phyloP scores from a whole-genome alignment of 768 basidiomycete genomes.

The Candolleomyces aberdarensis region DNA sequence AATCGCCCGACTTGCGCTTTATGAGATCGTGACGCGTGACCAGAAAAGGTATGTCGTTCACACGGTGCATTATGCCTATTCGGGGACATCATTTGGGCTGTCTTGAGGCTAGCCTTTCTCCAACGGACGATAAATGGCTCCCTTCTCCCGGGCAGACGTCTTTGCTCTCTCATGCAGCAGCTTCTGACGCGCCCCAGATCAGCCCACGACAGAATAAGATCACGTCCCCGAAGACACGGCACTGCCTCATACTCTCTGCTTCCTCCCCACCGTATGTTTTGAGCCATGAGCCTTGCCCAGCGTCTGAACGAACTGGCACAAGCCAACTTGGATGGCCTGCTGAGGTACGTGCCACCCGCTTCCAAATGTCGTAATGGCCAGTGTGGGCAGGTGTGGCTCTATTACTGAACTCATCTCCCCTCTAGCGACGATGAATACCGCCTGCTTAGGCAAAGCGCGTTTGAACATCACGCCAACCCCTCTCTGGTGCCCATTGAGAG shows the following conservation, averaged over 20 bases:
- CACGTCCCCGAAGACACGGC: neutral
- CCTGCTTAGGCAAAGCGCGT: slow-evolving; percentile 62
- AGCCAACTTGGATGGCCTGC: slow-evolving; percentile 63
- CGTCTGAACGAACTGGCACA: slow-evolving; percentile 65
- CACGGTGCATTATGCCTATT: slow-evolving; percentile 11
- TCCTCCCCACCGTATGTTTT: slow-evolving; percentile 16
- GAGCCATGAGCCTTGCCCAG: slow-evolving; percentile 51
- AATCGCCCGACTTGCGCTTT: slow-evolving; percentile 7
- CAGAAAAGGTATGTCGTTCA: slow-evolving; percentile 6
- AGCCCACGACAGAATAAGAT: neutral
- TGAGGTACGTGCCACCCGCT: slow-evolving; percentile 44
- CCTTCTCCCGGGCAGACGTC: no score
- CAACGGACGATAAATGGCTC: no score
- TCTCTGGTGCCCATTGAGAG: slow-evolving; percentile 25
- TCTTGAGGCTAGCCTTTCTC: neutral
- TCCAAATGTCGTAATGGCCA: neutral
- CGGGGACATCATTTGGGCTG: neutral
- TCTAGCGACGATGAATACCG: slow-evolving; percentile 73
- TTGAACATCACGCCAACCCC: slow-evolving; percentile 51
- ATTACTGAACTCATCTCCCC: neutral
- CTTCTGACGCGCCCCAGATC: no score
- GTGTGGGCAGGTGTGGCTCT: neutral
- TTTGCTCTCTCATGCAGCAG: no score
- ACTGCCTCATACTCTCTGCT: slow-evolving; percentile 12
- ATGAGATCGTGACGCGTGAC: neutral